Base-by-base conservation (phyloP, 805 yeast species). In the Barnettozyma botsteinii region DNA sequence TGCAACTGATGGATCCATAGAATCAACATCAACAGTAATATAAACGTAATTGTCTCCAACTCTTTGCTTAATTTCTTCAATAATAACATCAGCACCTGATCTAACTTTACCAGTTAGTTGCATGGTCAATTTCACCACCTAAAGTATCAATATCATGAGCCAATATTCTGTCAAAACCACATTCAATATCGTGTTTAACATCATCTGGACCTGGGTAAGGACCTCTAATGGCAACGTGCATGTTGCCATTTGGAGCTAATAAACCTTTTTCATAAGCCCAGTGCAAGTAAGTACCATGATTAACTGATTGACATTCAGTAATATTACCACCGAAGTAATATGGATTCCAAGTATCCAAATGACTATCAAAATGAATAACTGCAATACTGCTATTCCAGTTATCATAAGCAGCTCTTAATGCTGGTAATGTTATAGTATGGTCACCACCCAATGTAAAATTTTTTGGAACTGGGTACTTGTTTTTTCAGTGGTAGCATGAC, bases 301-400 rank as follows among this genome's bases (percentile, higher is more conserved):
- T 81, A 41, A 77, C 56, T 20, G 67, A 61, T 62, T 78, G 74
- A 52, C 80, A 79, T 47, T 72, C 66, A 11, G 80, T 63, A 19
- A 79, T 58, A 7, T 77, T 81, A 4, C 85, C 86, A 10, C 85
- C 85, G 26, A 79, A 62, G 15, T 69, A 72, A 37, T 65, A 57
- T 5, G 87, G 87, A 47, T 72, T 69, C 82, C 85, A 80, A 3
- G 86, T 79, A 59, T 81, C 87, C 32, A 80, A 68, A 56, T 80
- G 87, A 20, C 81, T 69, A 54, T 80, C 87, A 47, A 80, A 79
- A 54, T 80, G 75, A 53, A 42, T 56, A 57, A 73, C 74, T 13
- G 70, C 65, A n/a, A 73, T 45, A 35, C 60, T 56, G 8, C 76
- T 75, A 13, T 30, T 30, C 50, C 60, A 61, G 44, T 65, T 59